Conservation (phyloP, 306 rosid species). For the Sphenostylis stenocarpa region DNA sequence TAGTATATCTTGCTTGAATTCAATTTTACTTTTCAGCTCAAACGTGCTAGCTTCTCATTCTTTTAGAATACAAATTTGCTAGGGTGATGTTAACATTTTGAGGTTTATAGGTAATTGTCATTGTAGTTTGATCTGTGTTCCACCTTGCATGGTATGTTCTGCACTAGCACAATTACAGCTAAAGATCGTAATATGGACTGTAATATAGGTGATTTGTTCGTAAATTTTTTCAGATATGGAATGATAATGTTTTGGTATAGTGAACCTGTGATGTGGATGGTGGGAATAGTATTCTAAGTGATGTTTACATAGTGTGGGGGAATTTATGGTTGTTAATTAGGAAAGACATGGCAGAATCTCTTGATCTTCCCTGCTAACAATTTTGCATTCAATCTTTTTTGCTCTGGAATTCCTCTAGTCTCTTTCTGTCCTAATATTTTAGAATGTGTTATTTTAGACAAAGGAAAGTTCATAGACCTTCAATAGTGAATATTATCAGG, state of each 20-base stretch:
- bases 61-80: background rate
- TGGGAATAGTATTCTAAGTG: background rate
- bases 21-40: background rate
- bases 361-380: background rate
- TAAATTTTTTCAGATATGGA: background rate
- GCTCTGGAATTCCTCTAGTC: background rate
- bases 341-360: background rate
- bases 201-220: background rate
- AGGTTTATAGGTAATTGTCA: background rate
- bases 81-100: background rate
- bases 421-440: background rate
- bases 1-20: background rate
- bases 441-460: background rate
- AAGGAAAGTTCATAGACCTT: background rate
- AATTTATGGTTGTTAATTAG: background rate
- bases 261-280: background rate
- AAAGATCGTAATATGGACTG: background rate
- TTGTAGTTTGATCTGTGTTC: conserved; percentile 21
- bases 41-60: background rate
- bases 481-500: background rate
- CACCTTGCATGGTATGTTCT: conserved; percentile 1
- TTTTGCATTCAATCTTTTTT: background rate
- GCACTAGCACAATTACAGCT: background rate
- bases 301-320: background rate
- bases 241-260: background rate